These are phyloP conservation scores for Paracoccidioides brasiliensis DNA, from an alignment of 2,329 filamentous ascomycete genomes.

Conservation along the genomic window DNA sequence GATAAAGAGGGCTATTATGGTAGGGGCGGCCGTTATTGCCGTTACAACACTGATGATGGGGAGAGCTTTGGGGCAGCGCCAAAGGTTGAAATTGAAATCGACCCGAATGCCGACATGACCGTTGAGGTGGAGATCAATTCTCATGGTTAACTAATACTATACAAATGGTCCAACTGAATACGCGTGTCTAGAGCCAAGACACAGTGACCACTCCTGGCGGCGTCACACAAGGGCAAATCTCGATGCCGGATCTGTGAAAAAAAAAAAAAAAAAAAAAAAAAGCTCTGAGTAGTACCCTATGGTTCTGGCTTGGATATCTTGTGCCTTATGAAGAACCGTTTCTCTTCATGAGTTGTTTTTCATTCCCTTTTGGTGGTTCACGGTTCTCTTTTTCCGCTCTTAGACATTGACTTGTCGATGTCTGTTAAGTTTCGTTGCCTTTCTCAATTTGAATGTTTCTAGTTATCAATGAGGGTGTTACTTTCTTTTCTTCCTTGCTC, in stretches of 20 bases:
- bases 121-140: neutral
- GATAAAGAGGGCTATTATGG: neutral
- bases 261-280: neutral
- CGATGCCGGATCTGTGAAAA: neutral
- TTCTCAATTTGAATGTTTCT: no score
- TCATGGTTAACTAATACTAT: no score
- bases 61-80: neutral
- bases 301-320: neutral
- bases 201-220: no score
- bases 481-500: neutral
- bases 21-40: neutral
- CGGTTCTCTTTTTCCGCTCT: no score
- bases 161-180: no score
- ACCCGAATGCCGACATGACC: neutral
- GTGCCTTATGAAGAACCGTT: neutral
- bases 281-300: neutral
- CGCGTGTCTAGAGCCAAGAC: no score
- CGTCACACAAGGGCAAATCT: no score
- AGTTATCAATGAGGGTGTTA: no score
- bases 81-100: neutral
- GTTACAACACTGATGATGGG: neutral
- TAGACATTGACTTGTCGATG: no score
- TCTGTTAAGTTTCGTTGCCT: no score
- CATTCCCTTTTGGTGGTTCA: no score
- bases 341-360: neutral